Evolutionary conservation across 176 grass and related monocot species (phyloP).

Genomic region (Eremochloa ophiuroides): DNA sequence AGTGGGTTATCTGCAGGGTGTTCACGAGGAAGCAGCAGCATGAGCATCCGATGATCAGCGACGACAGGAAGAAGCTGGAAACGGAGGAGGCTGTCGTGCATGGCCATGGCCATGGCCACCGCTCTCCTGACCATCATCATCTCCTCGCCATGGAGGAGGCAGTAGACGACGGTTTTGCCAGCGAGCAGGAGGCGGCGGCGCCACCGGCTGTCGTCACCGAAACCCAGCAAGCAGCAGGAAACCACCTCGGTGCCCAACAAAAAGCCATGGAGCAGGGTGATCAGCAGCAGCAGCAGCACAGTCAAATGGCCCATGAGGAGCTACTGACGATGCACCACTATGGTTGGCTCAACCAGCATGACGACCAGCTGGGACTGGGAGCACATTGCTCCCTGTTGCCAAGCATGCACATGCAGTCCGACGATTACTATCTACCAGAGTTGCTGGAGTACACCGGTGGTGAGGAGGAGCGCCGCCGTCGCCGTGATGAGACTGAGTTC

Average conservation of each 20-base stretch:
- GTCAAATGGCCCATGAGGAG: neutral
- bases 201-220: neutral
- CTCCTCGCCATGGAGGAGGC: neutral
- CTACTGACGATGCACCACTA: neutral
- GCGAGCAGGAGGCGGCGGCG: neutral
- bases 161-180: neutral
- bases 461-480: neutral
- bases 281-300: neutral
- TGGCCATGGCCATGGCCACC: neutral
- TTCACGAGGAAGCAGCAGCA: slow-evolving; percentile 20
- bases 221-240: neutral
- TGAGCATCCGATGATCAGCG: neutral
- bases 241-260: neutral
- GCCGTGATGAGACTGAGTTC: neutral
- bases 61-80: neutral
- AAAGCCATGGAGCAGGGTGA: neutral
- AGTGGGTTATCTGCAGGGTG: slow-evolving; percentile 47
- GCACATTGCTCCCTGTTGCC: neutral
- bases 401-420: neutral
- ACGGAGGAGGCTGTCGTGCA: neutral
- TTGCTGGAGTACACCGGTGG: neutral
- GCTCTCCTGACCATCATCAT: neutral
- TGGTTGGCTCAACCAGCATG: neutral
- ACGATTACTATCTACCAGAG: slow-evolving; percentile 3
- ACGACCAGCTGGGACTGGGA: neutral